Conservation (phyloP, 257 asterid species). For the Solanum etuberosum region DNA sequence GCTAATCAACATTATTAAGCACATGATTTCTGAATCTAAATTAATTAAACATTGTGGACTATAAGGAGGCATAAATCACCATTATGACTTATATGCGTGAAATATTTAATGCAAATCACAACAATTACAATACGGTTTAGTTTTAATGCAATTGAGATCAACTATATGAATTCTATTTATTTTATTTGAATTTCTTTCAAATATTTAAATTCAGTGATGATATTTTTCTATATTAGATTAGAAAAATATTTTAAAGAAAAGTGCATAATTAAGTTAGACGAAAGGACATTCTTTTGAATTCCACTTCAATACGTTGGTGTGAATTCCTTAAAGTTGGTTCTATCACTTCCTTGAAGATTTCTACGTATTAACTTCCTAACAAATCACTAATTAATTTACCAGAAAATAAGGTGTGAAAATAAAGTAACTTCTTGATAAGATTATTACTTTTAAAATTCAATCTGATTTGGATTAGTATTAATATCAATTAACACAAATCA, state of each 20-base stretch:
- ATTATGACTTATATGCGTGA: not conserved
- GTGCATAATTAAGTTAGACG: not conserved
- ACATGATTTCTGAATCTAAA: not conserved
- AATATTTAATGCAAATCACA: not conserved
- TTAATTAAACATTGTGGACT: not conserved
- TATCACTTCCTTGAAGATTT: not conserved
- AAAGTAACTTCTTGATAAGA: not conserved
- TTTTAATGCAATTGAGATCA: not conserved
- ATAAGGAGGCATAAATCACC: not conserved
- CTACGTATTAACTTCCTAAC: not conserved
- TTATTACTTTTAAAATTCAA: not conserved
- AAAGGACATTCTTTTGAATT: not conserved
- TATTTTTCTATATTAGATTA: not conserved
- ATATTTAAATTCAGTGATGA: not conserved
- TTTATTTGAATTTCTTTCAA: not conserved
- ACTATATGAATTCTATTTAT: not conserved
- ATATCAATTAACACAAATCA: not conserved
- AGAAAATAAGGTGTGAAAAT: not conserved
- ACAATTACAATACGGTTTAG: not conserved
- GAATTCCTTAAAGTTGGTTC: not conserved
- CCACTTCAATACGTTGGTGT: not conserved
- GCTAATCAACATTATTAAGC: not conserved
- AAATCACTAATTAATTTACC: not conserved
- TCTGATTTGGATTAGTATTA: not conserved
- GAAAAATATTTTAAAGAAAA: not conserved